Base-by-base conservation (phyloP, 2,329 filamentous ascomycete genomes). In the Epichloe gansuensis region DNA sequence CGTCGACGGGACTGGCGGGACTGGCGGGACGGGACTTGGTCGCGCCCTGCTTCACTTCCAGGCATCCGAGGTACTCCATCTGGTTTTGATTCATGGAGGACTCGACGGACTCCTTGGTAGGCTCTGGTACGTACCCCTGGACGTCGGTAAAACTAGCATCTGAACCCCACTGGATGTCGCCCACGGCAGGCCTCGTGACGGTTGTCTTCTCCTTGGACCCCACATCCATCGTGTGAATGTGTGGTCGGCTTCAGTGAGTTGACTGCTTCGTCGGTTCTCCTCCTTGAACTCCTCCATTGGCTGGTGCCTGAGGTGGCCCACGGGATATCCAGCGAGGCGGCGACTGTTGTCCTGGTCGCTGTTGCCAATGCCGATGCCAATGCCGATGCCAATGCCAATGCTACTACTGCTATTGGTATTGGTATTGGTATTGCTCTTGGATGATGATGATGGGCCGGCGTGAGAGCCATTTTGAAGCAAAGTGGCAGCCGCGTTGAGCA, bases 111-210 rank as follows among this genome's bases (percentile, higher is more conserved):
- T 83, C 81, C 58, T 78, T 75, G 54, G 75, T 69, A 6, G 75
- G 72, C 9, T 72, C 71, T 1, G 82, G 77, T 6, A 78, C 69
- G 59, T 83, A 88, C n/a, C 74, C 75, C 59, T 80, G 77, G 5
- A 73, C 64, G 23, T 68, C 66, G 55, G 70, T 75, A 62, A 88
- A 88, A 53, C 72, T 79, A n/a, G 75, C 65, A 64, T 88, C 85
- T 1, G 85, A 85, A 9, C 85, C 85, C 78, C 81, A 88, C 56
- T 79, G 77, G 45, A 85, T 72, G 50, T 77, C 73, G 60, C 72
- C 55, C 53, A 66, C 63, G 51, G 63, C 67, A 38, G 66, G 67
- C 61, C 66, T 66, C 54, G 66, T 65, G 55, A 66, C 56, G 50
- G 61, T 50, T 13, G 56, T 53, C 44, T 59, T 60, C 13, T 63